A percentile compares a stretch with the other conserved stretches of the same genome.
Conservation (phyloP, 1,284 basidiomycete genomes). For the Athelia psychrophila region DNA sequence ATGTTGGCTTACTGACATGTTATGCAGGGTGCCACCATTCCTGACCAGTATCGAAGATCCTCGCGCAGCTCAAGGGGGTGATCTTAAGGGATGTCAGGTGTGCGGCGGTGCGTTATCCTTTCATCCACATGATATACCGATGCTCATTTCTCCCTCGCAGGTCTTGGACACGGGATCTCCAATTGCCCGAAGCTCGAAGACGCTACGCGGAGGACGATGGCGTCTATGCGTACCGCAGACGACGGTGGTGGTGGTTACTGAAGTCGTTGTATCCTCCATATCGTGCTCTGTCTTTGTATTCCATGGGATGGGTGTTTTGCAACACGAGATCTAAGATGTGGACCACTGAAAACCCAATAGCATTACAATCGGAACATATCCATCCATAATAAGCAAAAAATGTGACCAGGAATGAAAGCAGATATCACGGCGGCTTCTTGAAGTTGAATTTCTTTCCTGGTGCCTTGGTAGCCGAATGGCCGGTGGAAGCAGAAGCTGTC, state of each 20-base stretch:
- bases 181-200: conserved; percentile 98
- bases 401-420: too few species aligned
- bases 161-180: conserved; percentile 89
- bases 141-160: conserved; percentile 34
- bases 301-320: too few species aligned
- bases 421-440: too few species aligned
- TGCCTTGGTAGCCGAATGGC: background rate
- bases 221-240: conserved; percentile 71
- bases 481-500: background rate
- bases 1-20: conserved; percentile 1
- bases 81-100: conserved; percentile 87
- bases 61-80: conserved; percentile 72
- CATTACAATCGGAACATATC: too few species aligned
- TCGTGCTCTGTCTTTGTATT: too few species aligned
- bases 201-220: conserved; percentile 83
- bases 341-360: too few species aligned
- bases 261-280: background rate
- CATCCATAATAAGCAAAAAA: too few species aligned
- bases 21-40: conserved; percentile 90
- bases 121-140: conserved; percentile 3
- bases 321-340: too few species aligned
- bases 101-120: conserved; percentile 75
- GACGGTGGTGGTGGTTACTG: conserved; percentile 36
- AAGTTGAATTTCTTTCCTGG: background rate
- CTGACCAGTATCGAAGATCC: conserved; percentile 91